Conservation (phyloP, 352 stramenopile species). For the Pythium sp. region DNA sequence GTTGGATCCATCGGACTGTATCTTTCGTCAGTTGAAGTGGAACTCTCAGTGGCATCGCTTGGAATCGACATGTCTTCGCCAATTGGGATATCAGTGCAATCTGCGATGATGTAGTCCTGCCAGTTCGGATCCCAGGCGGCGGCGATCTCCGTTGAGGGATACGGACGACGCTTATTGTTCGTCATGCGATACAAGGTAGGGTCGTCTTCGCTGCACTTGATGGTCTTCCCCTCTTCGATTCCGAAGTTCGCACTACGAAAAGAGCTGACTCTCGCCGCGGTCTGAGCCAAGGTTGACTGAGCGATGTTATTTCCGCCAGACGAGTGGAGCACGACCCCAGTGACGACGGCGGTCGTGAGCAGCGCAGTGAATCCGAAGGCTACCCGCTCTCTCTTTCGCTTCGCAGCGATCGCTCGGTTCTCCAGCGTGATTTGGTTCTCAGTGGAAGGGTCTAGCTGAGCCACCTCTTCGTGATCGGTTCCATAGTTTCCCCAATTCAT, state of each 20-base stretch:
- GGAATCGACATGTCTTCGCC: conserved; percentile 9
- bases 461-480: conserved; percentile 13
- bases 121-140: conserved; percentile 10
- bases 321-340: conserved; percentile 12
- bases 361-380: conserved; percentile 15
- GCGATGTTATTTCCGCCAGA: background rate
- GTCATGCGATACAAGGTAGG: conserved; percentile 6
- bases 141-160: conserved; percentile 11
- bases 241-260: conserved; percentile 10
- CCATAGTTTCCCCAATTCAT: conserved; percentile 23
- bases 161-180: conserved; percentile 6
- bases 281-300: conserved; percentile 6
- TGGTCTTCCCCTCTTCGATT: conserved; percentile 7
- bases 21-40: background rate
- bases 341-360: conserved; percentile 16
- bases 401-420: background rate
- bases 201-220: conserved; percentile 17
- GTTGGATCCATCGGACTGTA: conserved; percentile 5
- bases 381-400: conserved; percentile 15
- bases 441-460: conserved; percentile 5
- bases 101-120: conserved; percentile 1
- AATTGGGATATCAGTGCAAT: conserved; percentile 12
- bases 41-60: background rate
- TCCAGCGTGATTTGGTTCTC: conserved; percentile 14
- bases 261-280: conserved; percentile 6